Base-by-base conservation (phyloP, 805 yeast genomes). In the Torulaspora franciscae region DNA sequence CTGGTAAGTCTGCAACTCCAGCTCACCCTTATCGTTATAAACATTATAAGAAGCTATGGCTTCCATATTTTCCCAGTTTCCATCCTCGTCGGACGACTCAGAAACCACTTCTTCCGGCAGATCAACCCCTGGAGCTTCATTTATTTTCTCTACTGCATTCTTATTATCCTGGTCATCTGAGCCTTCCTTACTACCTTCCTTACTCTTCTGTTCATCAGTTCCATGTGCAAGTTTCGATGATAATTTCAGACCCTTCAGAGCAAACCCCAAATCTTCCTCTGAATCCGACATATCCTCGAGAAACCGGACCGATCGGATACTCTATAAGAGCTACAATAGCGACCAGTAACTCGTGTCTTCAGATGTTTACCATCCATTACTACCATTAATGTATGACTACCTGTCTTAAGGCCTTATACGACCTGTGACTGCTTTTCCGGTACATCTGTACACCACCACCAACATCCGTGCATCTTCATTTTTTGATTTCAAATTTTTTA, bases 51-150 rank as follows among this genome's bases (percentile, higher is more conserved):
- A 79, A 3, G 95, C 80, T 24, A 87, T 81, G 0, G 91, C 81
- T 34, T 85, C 83, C 87, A 93, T 89, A 13, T 85, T 79, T 58
- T 84, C 81, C 99, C 99, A 93, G 24, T 74, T 30, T n/a, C 13
- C 82, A 10, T 71, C 76, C 28, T 73, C 77, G 13, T 38, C 41
- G 7, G 61, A 66, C 4, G 51, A 32, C 17, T 45, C 51, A n/a
- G 47, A 35, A 34, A 39, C 43, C 14, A 22, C 27, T 25, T 44
- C 47, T 23, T 43, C 47, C n/a, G 47, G 47, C 7, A 38, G 32
- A 10, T 30, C 17, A 22, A 32, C 22, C 22, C 22, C 22, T 19
- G 22, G 22, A 19, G 13, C 37, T 15, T 28, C 36, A 10, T 13
- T 14, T 2, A 14, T 33, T 10, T 14, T 42, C 15, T 37, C 37